phyloP scores from a whole-genome alignment of 129 eudicot genomes.

The Arctium minus region DNA sequence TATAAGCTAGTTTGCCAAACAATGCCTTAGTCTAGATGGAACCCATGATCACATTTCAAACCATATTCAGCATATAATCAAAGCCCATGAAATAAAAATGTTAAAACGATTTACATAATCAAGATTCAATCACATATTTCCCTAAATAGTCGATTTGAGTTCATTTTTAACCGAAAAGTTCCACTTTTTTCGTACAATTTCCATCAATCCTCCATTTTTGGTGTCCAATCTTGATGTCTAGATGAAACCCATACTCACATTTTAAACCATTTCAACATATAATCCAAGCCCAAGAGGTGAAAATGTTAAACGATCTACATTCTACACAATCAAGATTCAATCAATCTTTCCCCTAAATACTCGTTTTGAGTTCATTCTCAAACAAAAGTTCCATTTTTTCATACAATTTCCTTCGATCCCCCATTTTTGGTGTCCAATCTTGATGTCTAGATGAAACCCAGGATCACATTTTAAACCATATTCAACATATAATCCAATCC shows the following conservation, averaged over 20 bases:
- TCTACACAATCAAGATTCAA: neutral
- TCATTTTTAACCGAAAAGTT: neutral
- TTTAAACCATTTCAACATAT: neutral
- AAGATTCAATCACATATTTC: neutral
- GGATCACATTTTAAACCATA: neutral
- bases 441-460: neutral
- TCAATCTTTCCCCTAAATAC: neutral
- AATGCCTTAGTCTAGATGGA: neutral
- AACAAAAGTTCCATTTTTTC: neutral
- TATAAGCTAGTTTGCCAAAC: too few relatives aligned
- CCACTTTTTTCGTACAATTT: neutral
- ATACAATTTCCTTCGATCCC: neutral
- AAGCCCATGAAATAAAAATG: neutral
- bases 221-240: neutral
- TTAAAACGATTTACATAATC: too few relatives aligned
- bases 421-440: neutral
- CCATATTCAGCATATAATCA: neutral
- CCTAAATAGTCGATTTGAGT: neutral
- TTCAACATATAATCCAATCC: neutral
- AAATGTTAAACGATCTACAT: neutral
- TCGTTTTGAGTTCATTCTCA: neutral
- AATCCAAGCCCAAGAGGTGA: neutral
- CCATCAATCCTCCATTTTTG: neutral
- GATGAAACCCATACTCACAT: neutral
- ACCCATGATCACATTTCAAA: neutral